Base-by-base conservation (phyloP, 2,329 filamentous ascomycete species). In the Stemphylium vesicarium region DNA sequence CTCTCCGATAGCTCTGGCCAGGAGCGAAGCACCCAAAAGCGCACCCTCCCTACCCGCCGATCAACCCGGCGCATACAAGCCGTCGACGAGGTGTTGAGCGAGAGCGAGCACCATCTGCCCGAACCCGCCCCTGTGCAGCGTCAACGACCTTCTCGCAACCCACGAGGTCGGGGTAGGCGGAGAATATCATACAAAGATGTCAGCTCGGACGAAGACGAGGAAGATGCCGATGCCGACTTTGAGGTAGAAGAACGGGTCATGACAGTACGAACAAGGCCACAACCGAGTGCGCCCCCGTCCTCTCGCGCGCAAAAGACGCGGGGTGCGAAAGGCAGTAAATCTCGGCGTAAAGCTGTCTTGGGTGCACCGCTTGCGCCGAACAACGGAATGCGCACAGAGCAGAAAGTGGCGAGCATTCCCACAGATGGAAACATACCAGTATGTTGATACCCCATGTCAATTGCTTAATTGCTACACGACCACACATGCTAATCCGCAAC, bases 121-220 rank as follows among this genome's bases (percentile, higher is more conserved):
- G 32, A 45, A 16, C 43, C 53, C 12, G 24, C 52, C n/a, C 47
- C 53, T 33, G 38, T 43, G 16, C 24, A 48, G 16, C 44, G 33
- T 13, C 46, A 39, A 31, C 32, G 39, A 6, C 26, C 26, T 4
- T 16, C 57, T 35, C 60, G 55, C 18, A 38, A 46, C 20, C 43
- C 45, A 10, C 56, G 64, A 10, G 61, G 57, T 10, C 60, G 62
- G 16, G 50, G 57, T 15, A 59, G 49, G 32, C 62, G 47, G 32
- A 63, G 49, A 13, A 47, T 73, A 7, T 71, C 72, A 12, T 75
- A 75, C 57, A 69, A 69, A 29, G 74, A 76, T 18, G 51, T 64
- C 24, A 73, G 67, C 50, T 66, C 72, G 26, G 69, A 71, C 39
- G 53, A 48, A 13, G 55, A 66, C 1, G 53, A 56, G 4, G 45